phyloP scores from a whole-genome alignment of 306 rosid species.

The Cicer cuneatum region DNA sequence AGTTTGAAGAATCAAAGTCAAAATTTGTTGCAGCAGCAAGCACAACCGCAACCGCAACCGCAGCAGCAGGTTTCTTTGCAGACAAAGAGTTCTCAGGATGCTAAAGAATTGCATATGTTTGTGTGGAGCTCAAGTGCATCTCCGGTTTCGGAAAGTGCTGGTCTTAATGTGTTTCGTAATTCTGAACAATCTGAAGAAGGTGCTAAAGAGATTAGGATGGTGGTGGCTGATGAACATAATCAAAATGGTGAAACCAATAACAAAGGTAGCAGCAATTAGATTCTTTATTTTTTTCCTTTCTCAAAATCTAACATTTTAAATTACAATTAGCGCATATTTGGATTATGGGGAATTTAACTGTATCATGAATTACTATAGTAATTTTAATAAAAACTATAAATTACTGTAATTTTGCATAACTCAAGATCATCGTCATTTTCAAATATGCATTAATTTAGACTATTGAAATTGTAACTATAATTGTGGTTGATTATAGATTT shows the following conservation, averaged over 20 bases:
- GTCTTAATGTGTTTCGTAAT: slow-evolving; percentile 64
- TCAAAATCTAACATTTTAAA: not conserved
- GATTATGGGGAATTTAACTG: too few relatives aligned
- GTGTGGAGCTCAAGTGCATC: slow-evolving; percentile 90
- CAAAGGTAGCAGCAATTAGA: slow-evolving; percentile 42
- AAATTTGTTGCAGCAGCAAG: slow-evolving; percentile 27
- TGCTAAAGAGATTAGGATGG: slow-evolving; percentile 90
- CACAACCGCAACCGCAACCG: not conserved
- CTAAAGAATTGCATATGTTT: slow-evolving; percentile 86
- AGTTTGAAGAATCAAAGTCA: not conserved
- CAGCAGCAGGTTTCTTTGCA: not conserved
- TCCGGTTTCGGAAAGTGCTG: slow-evolving; percentile 74
- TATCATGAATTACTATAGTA: too few relatives aligned
- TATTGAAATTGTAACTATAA: not conserved
- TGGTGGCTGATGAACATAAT: slow-evolving; percentile 72
- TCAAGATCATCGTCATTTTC: too few relatives aligned
- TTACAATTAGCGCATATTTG: not conserved
- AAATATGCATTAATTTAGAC: too few relatives aligned
- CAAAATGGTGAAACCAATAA: slow-evolving; percentile 70
- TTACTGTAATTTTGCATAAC: too few relatives aligned
- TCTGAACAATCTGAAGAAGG: slow-evolving; percentile 81
- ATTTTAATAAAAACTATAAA: too few relatives aligned
- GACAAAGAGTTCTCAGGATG: slow-evolving; percentile 53
- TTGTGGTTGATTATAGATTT: not conserved
- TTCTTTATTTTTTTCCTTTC: not conserved